These are phyloP conservation scores for Poa annua DNA, from an alignment of 176 grass and related monocot species.

Conservation along the genomic window DNA sequence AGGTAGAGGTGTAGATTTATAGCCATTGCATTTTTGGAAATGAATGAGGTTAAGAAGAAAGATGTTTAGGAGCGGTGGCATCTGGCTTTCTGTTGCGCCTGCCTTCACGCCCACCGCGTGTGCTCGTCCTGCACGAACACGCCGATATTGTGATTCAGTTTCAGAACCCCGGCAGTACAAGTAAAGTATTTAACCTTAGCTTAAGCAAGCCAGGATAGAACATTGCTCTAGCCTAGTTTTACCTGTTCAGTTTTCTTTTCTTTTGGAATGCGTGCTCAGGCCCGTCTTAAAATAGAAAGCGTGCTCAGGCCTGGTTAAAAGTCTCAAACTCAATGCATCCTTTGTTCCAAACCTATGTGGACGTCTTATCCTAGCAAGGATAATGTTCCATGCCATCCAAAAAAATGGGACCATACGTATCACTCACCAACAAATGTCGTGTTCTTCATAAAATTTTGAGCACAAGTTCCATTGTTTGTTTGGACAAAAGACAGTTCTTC, in stretches of 20 bases:
- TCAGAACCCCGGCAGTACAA: neutral
- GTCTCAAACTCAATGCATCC: neutral
- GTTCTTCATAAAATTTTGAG: neutral
- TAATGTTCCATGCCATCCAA: neutral
- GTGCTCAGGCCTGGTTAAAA: neutral
- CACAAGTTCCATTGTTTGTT: too few relatives aligned
- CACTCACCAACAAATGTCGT: neutral
- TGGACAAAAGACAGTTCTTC: too few relatives aligned
- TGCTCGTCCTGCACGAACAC: neutral
- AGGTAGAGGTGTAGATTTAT: neutral
- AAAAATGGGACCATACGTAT: neutral
- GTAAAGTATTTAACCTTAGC: neutral
- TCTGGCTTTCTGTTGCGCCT: slow-evolving; percentile 31
- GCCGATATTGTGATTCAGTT: slow-evolving; percentile 18
- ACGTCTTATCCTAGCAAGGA: neutral
- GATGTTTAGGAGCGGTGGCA: neutral
- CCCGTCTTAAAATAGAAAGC: neutral
- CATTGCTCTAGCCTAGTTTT: neutral
- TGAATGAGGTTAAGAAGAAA: neutral
- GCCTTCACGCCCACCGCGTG: slow-evolving; percentile 37
- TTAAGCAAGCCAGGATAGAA: neutral
- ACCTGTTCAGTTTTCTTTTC: neutral
- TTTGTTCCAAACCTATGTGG: neutral
- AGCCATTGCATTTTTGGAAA: neutral
- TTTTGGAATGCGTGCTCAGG: neutral